A percentile compares a stretch with the other conserved stretches of the same genome.
These are phyloP conservation scores for Corylus avellana DNA, from an alignment of 306 rosid genomes.

Conservation along the genomic window DNA sequence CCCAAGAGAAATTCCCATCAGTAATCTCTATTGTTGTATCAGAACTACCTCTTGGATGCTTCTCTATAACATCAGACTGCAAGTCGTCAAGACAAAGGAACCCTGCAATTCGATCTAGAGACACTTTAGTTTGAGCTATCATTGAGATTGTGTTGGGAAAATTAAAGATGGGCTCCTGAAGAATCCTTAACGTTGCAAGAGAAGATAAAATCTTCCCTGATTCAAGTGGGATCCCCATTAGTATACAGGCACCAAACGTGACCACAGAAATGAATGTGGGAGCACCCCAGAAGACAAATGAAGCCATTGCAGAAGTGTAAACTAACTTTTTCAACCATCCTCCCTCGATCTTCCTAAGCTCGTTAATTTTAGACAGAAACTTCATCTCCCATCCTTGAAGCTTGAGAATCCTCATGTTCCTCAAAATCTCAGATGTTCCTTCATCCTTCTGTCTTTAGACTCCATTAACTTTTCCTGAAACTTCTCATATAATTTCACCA, in stretches of 20 bases:
- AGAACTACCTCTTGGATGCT: slow-evolving; percentile 63
- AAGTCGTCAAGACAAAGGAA: slow-evolving; percentile 75
- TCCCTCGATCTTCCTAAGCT: slow-evolving; percentile 56
- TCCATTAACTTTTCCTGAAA: slow-evolving; percentile 79
- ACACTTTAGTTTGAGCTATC: slow-evolving; percentile 79
- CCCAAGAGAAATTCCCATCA: slow-evolving; percentile 87
- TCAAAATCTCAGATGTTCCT: slow-evolving; percentile 72
- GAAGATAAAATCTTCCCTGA: slow-evolving; percentile 89
- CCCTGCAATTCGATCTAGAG: slow-evolving; percentile 72
- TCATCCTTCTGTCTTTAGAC: slow-evolving; percentile 83
- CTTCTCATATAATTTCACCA: slow-evolving; percentile 65
- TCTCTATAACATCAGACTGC: slow-evolving; percentile 58
- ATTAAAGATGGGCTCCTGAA: slow-evolving; percentile 64
- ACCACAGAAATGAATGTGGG: slow-evolving; percentile 76
- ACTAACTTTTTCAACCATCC: slow-evolving; percentile 66
- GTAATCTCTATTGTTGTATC: slow-evolving; percentile 56
- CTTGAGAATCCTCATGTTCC: slow-evolving; percentile 86
- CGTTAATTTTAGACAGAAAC: slow-evolving; percentile 65
- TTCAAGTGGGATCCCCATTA: slow-evolving; percentile 84
- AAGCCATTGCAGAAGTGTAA: slow-evolving; percentile 41
- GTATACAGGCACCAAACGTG: slow-evolving; percentile 72
- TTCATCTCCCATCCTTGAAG: slow-evolving; percentile 95
- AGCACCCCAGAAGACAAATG: slow-evolving; percentile 61
- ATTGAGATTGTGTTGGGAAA: slow-evolving; percentile 76
- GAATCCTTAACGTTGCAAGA: slow-evolving; percentile 79